phyloP scores from a whole-genome alignment of 805 yeast genomes.

The Saturnispora ahearnii region DNA sequence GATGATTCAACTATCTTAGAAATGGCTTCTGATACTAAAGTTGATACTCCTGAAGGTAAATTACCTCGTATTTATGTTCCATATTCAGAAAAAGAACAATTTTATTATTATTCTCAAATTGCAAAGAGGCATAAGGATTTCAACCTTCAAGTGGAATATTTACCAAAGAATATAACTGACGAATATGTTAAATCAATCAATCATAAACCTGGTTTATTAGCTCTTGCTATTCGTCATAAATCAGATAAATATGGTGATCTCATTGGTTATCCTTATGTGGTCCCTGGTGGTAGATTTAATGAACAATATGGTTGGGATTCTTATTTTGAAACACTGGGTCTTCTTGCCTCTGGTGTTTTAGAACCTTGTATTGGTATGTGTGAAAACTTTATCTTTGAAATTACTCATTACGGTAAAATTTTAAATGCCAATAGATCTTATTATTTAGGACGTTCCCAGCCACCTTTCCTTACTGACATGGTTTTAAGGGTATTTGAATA shows the following conservation, averaged over 20 bases:
- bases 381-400: constrained; percentile 85
- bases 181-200: constrained; percentile 71
- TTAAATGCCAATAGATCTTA: constrained; percentile 91
- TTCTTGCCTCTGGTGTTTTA: constrained; percentile 54
- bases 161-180: constrained; percentile 70
- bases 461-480: constrained; percentile 95
- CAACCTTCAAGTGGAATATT: constrained; percentile 60
- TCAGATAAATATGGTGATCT: constrained; percentile 24
- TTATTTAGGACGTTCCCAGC: constrained; percentile 87
- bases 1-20: constrained; percentile 51
- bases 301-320: constrained; percentile 99
- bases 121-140: constrained; percentile 46
- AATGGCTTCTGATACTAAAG: constrained; percentile 75
- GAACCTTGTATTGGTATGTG: constrained; percentile 85
- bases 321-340: constrained; percentile 81
- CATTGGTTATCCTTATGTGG: constrained; percentile 76
- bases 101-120: constrained; percentile 50
- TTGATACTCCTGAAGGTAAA: constrained; percentile 49
- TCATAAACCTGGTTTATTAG: constrained; percentile 75
- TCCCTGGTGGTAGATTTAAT: constrained; percentile 96
- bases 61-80: constrained; percentile 78
- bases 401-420: constrained; percentile 82
- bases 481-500: constrained; percentile 58
- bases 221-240: constrained; percentile 56
- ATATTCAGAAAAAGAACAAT: constrained; percentile 57